Evolutionary conservation across 805 yeast genomes (phyloP).

Genomic region (Yamadazyma sp.): DNA sequence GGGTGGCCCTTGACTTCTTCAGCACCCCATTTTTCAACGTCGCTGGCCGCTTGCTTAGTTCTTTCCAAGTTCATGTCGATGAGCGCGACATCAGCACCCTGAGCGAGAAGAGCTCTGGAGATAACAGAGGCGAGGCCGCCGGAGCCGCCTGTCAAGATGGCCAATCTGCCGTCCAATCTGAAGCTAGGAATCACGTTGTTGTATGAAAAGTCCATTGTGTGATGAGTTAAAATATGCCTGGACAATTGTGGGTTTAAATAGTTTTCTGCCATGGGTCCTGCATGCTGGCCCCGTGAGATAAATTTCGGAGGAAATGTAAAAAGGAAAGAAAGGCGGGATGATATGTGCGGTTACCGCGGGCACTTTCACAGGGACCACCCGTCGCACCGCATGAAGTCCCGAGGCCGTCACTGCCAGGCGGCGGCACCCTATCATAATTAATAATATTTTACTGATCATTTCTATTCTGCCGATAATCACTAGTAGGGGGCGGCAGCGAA

Average conservation of each 20-base stretch:
- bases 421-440: too few species aligned
- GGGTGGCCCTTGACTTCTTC: slow-evolving; percentile 38
- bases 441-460: too few species aligned
- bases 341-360: slow-evolving; percentile 2
- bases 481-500: too few species aligned
- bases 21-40: slow-evolving; percentile 49
- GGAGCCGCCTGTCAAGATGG: slow-evolving; percentile 78
- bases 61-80: slow-evolving; percentile 66
- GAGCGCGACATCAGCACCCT: slow-evolving; percentile 75
- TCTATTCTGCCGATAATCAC: too few species aligned
- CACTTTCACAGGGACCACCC: too few species aligned
- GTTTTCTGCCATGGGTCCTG: slow-evolving; percentile 2
- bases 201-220: slow-evolving; percentile 31
- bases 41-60: slow-evolving; percentile 53
- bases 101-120: slow-evolving; percentile 66
- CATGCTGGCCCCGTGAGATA: slow-evolving; percentile 2
- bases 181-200: slow-evolving; percentile 58
- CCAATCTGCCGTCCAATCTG: slow-evolving; percentile 68
- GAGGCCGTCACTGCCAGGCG: too few species aligned
- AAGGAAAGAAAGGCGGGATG: slow-evolving; percentile 10
- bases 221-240: slow-evolving; percentile 2
- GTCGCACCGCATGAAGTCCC: too few species aligned
- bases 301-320: slow-evolving; percentile 12
- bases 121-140: slow-evolving; percentile 72
- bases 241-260: slow-evolving; percentile 6